Evolutionary conservation across 2,329 filamentous ascomycete genomes (phyloP).

Genomic region (Talaromyces sp.): DNA sequence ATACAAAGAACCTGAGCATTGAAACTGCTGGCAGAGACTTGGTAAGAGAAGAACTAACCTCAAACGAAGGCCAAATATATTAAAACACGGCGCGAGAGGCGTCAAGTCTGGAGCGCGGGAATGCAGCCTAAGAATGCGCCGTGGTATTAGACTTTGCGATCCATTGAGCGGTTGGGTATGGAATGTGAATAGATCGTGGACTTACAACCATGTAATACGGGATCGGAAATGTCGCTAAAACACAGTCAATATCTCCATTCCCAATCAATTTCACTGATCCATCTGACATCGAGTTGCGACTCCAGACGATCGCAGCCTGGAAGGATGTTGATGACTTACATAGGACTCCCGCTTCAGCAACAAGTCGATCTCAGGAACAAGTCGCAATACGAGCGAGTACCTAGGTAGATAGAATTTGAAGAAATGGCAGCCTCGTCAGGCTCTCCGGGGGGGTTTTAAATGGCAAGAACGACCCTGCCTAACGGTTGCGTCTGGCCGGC

Average conservation of each 20-base stretch:
- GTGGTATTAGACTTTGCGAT: constrained; percentile 12
- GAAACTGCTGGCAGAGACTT: background rate
- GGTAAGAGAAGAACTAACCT: background rate
- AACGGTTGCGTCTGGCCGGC: constrained; percentile 7
- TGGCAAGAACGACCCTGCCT: background rate
- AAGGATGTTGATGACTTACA: background rate
- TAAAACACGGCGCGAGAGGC: background rate
- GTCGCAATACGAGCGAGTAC: background rate
- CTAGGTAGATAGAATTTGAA: background rate
- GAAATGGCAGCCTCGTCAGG: background rate
- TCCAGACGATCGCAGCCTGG: background rate
- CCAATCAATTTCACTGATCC: background rate
- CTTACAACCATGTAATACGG: constrained; percentile 12
- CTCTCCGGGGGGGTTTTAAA: background rate
- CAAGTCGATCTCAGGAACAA: constrained; percentile 1
- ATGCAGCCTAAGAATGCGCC: constrained; percentile 19
- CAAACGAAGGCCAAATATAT: background rate
- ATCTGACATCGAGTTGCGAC: background rate
- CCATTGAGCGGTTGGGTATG: constrained; percentile 8
- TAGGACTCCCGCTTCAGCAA: background rate
- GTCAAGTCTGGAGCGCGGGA: constrained; percentile 6
- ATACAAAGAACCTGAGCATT: background rate
- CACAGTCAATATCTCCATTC: background rate
- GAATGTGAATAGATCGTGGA: constrained; percentile 9
- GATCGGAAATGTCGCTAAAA: background rate